Base-by-base conservation (phyloP, 306 rosid genomes). In the Lathyrus oleraceus region DNA sequence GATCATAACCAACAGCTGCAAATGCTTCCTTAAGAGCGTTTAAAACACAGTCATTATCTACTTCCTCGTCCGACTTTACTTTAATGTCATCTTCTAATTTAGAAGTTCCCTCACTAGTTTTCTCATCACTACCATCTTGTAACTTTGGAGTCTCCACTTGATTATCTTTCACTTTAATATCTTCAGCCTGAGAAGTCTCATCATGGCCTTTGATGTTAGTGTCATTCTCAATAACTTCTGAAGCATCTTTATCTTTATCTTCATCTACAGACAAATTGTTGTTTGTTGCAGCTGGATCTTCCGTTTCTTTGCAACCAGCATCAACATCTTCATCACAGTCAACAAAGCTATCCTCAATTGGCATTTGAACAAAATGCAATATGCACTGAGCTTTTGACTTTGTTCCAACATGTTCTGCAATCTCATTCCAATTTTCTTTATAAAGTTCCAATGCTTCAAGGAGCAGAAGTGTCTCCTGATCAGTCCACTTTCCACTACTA, bases 391-490 rank as follows among this genome's bases (percentile, higher is more conserved):
- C 88, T 82, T 87, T 92, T 57, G 98, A 81, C 75, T 92, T 92
- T 72, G 98, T 92, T 49, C 96, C 98, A 73, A 92, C 98, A 47
- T 89, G 98, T 77, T 92, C 98, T 7, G 98, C 96, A 66, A 92
- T 92, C 76, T 92, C 98, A 73, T 75, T 92, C 98, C 98, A 92
- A 76, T 92, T 87, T 80, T 89, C 98, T 81, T 83, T 92, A 77
- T 84, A 92, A 61, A 92, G 89, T 75, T 92, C 98, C 71, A 92
- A 77, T 77, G 96, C 98, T 84, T 92, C 98, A 78, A 89, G 98
- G 67, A 92, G 98, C 71, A 92, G 89, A 58, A 92, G 96, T 15
- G 98, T 92, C 82, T 92, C 98, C 81, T 92, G 98, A 89, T 92
- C 98, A 19, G 98, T 89, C 98, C 98, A 92, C 68, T 89, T 89